Evolutionary conservation across 176 grass and related monocot species (phyloP).

Genomic region (Olyra latifolia): DNA sequence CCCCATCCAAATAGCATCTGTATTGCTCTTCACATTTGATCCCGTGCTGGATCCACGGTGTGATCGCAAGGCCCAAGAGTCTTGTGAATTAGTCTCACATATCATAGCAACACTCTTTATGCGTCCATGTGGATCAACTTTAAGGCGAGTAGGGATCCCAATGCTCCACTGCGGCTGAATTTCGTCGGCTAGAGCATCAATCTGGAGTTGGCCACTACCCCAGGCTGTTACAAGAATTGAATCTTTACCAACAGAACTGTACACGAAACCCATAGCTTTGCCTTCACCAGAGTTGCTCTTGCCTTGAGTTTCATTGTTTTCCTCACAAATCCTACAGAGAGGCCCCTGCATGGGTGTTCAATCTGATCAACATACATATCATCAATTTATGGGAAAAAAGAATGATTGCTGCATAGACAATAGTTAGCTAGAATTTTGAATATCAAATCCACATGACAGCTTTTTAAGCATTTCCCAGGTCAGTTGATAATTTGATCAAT

Average conservation of each 20-base stretch:
- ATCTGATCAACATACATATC: conserved; percentile 16
- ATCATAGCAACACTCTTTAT: conserved; percentile 91
- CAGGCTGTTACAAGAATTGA: conserved; percentile 86
- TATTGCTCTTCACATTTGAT: conserved; percentile 50
- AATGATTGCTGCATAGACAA: background rate
- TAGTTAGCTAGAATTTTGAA: background rate
- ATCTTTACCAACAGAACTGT: conserved; percentile 87
- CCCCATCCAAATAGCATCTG: conserved; percentile 47
- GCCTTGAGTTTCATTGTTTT: conserved; percentile 51
- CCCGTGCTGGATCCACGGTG: conserved; percentile 31
- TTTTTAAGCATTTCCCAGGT: conserved; percentile 12
- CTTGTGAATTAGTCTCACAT: conserved; percentile 61
- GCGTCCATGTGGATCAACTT: conserved; percentile 56
- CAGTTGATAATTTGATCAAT: background rate
- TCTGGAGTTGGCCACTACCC: conserved; percentile 72
- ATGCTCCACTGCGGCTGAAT: conserved; percentile 84
- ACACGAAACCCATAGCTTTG: conserved; percentile 76
- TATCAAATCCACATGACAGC: background rate
- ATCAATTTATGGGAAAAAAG: conserved; percentile 26
- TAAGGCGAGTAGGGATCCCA: conserved; percentile 50
- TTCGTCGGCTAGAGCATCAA: conserved; percentile 97
- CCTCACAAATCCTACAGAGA: conserved; percentile 73
- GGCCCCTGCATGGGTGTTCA: conserved; percentile 69
- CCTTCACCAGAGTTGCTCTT: conserved; percentile 54
- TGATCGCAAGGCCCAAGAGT: conserved; percentile 38